Evolutionary conservation across 2,329 filamentous ascomycete species (phyloP), one percentile per base, ranked within the genome.

Genomic region (Capronia epimyces): DNA sequence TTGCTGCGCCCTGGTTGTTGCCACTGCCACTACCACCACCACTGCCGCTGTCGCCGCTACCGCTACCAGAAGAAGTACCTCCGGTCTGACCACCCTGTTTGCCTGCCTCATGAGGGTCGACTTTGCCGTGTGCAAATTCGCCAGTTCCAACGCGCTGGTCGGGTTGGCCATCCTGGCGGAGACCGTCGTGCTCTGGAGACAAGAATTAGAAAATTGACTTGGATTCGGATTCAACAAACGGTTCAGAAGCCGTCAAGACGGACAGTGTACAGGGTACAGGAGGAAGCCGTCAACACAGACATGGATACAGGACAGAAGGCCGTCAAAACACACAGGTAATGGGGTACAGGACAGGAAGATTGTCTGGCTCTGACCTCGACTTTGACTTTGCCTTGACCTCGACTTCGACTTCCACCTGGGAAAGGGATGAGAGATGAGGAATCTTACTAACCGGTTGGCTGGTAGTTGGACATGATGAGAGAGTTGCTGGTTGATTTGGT

Each of bases 381-480:
- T n/a, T n/a, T n/a, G n/a, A n/a, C n/a, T n/a, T n/a, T n/a, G n/a
- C n/a, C n/a, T n/a, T n/a, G n/a, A n/a, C n/a, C n/a, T n/a, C n/a
- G n/a, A n/a, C n/a, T n/a, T n/a, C n/a, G n/a, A n/a, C n/a, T n/a
- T n/a, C n/a, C n/a, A n/a, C n/a, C n/a, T n/a, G n/a, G n/a, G n/a
- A n/a, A n/a, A n/a, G 16, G 9, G 15, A 37, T 13, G 32, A n/a
- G 20, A 46, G 24, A 32, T 41, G 24, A 24, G n/a, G 12, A 37
- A 10, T 31, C 32, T n/a, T 55, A 59, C 56, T n/a, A n/a, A 32
- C 29, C 57, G 31, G 56, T 57, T 27, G 58, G 58, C 54, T 60
- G 57, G 53, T 59, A 60, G 53, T 60, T 52, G 49, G 55, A 57
- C 57, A 59, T 59, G 51, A n/a, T 55, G 50, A 25, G 8, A 13